Conservation (phyloP, 257 asterid species). For the Nicotiana undulata region DNA sequence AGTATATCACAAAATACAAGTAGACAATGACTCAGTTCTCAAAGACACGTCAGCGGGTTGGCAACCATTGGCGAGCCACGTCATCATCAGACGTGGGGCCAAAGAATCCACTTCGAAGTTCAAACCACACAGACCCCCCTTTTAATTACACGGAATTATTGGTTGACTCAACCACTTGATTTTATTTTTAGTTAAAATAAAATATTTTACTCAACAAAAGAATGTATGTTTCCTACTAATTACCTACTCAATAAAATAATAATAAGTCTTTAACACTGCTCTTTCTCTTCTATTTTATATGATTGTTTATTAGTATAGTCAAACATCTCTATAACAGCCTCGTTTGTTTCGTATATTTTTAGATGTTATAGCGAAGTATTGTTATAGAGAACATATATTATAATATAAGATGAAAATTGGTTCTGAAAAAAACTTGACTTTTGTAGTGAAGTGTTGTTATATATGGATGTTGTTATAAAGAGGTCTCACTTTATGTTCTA, state of each 20-base stretch:
- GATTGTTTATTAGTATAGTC: not conserved
- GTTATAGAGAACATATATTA: too few species aligned
- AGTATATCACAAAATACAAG: not conserved
- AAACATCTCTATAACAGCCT: too few species aligned
- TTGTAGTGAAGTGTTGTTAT: too few species aligned
- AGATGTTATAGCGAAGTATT: too few species aligned
- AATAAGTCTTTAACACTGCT: not conserved
- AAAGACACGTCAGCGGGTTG: constrained; percentile 25
- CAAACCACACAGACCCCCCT: constrained; percentile 22
- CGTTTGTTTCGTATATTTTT: too few species aligned
- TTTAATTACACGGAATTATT: constrained; percentile 24
- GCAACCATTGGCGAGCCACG: constrained; percentile 25
- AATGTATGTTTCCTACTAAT: constrained; percentile 1
- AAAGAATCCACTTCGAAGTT: constrained; percentile 16
- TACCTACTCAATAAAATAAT: constrained; percentile 6
- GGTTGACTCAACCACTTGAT: constrained; percentile 31
- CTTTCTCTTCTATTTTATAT: not conserved
- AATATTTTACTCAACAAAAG: not conserved
- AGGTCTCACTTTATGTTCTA: too few species aligned
- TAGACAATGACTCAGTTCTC: not conserved
- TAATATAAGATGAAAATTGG: too few species aligned
- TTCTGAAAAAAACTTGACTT: too few species aligned
- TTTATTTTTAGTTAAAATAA: not conserved
- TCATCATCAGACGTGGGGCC: constrained; percentile 23
- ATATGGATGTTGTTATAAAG: too few species aligned